These are phyloP conservation scores for Elsinoe perseae DNA, from an alignment of 2,329 filamentous ascomycete genomes.

Conservation along the genomic window DNA sequence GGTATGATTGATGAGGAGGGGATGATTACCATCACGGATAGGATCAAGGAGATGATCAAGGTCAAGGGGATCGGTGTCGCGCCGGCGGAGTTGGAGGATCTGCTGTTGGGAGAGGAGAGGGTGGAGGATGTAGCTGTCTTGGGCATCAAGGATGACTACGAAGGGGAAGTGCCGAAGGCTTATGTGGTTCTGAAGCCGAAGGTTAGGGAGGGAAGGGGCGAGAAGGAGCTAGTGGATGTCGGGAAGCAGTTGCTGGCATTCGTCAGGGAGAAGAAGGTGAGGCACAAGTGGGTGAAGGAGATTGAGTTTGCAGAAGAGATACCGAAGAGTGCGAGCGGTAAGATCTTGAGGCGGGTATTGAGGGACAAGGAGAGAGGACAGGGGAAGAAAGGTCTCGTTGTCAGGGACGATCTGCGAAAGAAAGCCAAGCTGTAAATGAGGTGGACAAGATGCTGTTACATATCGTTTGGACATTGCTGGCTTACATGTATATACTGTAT, in stretches of 20 bases:
- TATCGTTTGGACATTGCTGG: too few relatives aligned
- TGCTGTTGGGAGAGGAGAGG: constrained; percentile 49
- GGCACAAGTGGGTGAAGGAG: constrained; percentile 60
- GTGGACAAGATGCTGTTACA: not conserved
- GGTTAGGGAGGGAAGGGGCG: constrained; percentile 22
- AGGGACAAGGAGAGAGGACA: constrained; percentile 38
- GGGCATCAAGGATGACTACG: constrained; percentile 47
- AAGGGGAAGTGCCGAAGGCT: constrained; percentile 51
- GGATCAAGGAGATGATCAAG: constrained; percentile 63
- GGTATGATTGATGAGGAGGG: constrained; percentile 50
- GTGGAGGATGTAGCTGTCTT: constrained; percentile 53
- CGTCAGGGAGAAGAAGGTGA: constrained; percentile 59
- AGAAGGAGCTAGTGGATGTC: constrained; percentile 21
- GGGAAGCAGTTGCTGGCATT: constrained; percentile 49
- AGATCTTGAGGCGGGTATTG: constrained; percentile 60
- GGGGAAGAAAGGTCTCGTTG: constrained; percentile 25
- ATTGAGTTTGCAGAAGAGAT: constrained; percentile 59
- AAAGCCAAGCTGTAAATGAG: constrained; percentile 26
- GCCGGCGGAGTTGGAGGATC: constrained; percentile 56
- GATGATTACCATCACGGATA: constrained; percentile 51
- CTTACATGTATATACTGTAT: too few relatives aligned
- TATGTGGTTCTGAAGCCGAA: constrained; percentile 44
- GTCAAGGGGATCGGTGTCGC: constrained; percentile 57
- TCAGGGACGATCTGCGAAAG: constrained; percentile 25
- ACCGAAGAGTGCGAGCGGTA: constrained; percentile 66